Evolutionary conservation across 768 basidiomycete genomes (phyloP), one percentile per base, ranked within the genome.

Genomic region (Daedaleopsis nitida): DNA sequence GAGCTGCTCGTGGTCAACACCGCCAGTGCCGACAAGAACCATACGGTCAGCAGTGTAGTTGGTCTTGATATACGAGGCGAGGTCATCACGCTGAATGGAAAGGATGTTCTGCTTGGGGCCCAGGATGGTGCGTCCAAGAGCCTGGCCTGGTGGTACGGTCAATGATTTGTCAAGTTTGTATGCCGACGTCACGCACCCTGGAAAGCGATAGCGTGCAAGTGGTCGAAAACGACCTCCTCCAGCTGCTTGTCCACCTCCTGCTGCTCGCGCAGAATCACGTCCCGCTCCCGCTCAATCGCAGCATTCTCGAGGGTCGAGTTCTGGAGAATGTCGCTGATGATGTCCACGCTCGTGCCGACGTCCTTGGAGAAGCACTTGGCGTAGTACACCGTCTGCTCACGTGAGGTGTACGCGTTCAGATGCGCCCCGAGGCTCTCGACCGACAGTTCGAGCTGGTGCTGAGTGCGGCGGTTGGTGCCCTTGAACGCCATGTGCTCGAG

Each of bases 31-130:
- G 67, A 97, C 96, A 62, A 99, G 89, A 62, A 97, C 95, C 94
- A 99, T 98, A 62, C 96, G 93, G 80, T 99, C 96, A 47, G 96
- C 88, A 55, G 94, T 96, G 79, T 98, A 98, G 83, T 99, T 98
- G 67, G 90, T 96, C 76, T 94, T 87, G 80, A 98, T 98, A 80
- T 98, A 99, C 23, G 80, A 83, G 21, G 83, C 75, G 45, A 99
- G 87, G 76, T 98, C 96, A 65, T 92, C 86, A 51, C 90, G 89
- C 75, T 88, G 87, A 79, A 99, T 96, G 59, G 96, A 97, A 64
- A 96, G 81, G 70, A 99, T 98, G 80, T 98, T 97, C 61, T 84
- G 83, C 76, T 94, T 95, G 55, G 97, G 96, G 4, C 96, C 97
- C 60, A 98, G 93, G 74, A 98, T 98, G 64, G 96, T 98, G 68